Conservation (phyloP, 345 rosid species). For the Eutrema yunnanense region DNA sequence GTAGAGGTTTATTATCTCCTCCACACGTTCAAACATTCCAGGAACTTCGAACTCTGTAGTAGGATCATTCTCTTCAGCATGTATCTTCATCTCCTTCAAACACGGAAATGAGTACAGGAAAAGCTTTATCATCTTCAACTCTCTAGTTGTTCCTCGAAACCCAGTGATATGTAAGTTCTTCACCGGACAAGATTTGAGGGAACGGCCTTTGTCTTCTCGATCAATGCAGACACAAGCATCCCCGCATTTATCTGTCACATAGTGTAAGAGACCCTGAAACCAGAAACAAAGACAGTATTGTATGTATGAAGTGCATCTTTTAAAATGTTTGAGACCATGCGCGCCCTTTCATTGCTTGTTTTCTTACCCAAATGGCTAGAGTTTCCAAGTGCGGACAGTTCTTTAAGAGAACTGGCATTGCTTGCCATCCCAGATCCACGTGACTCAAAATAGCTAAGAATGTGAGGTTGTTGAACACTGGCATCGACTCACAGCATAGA, state of each 20-base stretch:
- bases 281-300: too few relatives aligned
- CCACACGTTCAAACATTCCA: neutral
- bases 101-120: neutral
- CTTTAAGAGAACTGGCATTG: neutral
- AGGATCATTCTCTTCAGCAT: neutral
- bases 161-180: neutral
- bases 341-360: too few relatives aligned
- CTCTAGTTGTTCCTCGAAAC: neutral
- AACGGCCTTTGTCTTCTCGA: neutral
- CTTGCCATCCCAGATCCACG: neutral
- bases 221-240: neutral
- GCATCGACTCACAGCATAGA: neutral
- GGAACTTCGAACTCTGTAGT: neutral
- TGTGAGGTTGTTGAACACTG: conserved; percentile 7
- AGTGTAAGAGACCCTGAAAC: neutral
- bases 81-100: neutral
- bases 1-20: neutral
- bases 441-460: neutral
- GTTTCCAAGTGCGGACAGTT: neutral
- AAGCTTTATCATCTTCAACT: neutral
- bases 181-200: neutral
- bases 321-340: too few relatives aligned
- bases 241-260: neutral
- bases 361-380: neutral
- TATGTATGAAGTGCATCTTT: too few relatives aligned